A percentile compares a stretch with the other conserved stretches of the same genome.
phyloP scores from a whole-genome alignment of 2,329 filamentous ascomycete species.

The Calonectria ilicicola region DNA sequence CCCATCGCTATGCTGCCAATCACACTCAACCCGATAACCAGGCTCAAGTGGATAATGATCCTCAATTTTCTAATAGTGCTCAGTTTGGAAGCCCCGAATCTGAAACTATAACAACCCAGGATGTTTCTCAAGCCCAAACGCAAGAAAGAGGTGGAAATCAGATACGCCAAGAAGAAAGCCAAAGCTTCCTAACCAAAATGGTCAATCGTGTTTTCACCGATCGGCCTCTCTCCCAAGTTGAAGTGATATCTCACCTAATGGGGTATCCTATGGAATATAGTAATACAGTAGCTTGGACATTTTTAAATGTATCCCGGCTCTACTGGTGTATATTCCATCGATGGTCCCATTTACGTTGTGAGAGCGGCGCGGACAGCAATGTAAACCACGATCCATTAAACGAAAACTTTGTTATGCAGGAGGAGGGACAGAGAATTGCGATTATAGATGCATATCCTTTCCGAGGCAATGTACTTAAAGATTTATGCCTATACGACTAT shows the following conservation, averaged over 20 bases:
- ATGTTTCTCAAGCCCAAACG: no score
- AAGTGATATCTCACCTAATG: background rate
- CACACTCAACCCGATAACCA: no score
- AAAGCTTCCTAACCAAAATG: background rate
- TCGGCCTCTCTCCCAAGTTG: background rate
- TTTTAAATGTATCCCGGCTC: constrained; percentile 8
- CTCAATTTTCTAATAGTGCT: no score
- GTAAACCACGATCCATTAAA: no score
- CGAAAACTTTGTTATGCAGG: background rate
- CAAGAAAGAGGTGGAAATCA: no score
- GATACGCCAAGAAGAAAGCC: constrained; percentile 2
- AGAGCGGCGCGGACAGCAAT: background rate
- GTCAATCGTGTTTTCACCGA: constrained; percentile 7
- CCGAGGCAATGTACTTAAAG: background rate
- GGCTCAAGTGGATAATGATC: no score
- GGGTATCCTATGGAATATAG: constrained; percentile 2
- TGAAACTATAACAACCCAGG: no score
- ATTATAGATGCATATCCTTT: constrained; percentile 8
- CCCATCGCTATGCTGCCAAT: no score
- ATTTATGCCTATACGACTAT: constrained; percentile 16
- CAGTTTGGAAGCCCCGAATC: no score
- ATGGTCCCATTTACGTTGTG: background rate
- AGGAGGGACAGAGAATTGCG: background rate
- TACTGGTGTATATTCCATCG: constrained; percentile 5
- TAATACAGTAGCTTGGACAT: constrained; percentile 5